Conservation (phyloP, 2,329 filamentous ascomycete genomes). For the Delphinella strobiligena region DNA sequence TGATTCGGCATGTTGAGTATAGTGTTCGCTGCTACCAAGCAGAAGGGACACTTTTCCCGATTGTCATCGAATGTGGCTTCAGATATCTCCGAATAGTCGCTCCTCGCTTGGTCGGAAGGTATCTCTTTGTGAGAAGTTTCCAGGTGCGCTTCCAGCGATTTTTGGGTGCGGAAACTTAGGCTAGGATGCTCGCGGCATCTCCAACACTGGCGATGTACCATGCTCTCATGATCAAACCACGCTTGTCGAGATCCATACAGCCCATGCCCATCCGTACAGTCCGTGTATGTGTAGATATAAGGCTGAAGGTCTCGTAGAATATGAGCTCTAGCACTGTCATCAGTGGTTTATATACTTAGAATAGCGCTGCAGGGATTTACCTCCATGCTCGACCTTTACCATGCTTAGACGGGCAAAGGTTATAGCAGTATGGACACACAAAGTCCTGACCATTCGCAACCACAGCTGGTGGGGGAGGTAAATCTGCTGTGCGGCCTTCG, state of each 20-base stretch:
- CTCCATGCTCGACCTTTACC: background rate
- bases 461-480: background rate
- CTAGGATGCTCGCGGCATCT: background rate
- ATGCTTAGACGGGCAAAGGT: background rate
- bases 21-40: background rate
- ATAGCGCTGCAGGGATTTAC: background rate
- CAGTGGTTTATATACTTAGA: background rate
- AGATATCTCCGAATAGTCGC: background rate
- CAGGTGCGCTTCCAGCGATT: background rate
- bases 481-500: background rate
- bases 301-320: conserved; percentile 1
- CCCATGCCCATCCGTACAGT: background rate
- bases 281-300: background rate
- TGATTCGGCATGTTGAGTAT: background rate
- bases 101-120: background rate
- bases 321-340: background rate
- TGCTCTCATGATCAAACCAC: conserved; percentile 1
- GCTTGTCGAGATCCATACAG: background rate
- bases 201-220: background rate
- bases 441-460: background rate
- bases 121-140: background rate
- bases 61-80: background rate
- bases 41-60: background rate
- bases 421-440: background rate
- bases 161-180: background rate